Evolutionary conservation across 345 rosid species (phyloP).

Genomic region (Syzygium jambos): DNA sequence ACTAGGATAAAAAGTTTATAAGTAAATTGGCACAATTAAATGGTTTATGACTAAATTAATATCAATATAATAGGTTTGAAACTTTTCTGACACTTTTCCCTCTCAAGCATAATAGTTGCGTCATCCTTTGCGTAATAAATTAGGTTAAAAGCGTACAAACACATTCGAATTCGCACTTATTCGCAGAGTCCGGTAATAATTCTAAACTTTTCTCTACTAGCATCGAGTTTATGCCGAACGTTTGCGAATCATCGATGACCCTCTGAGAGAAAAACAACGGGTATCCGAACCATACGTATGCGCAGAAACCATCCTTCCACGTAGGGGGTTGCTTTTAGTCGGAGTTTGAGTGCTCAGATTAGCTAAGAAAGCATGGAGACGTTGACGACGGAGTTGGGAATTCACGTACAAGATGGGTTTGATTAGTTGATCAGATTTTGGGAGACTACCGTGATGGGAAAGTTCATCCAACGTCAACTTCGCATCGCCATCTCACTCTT

Average conservation of each 20-base stretch:
- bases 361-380: background rate
- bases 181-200: accelerated
- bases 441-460: background rate
- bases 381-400: background rate
- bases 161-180: background rate
- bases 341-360: background rate
- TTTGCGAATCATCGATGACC: background rate
- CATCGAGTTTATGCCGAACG: background rate
- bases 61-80: too few species aligned
- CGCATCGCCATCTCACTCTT: background rate
- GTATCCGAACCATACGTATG: background rate
- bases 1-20: too few species aligned
- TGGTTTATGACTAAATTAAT: too few species aligned
- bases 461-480: background rate
- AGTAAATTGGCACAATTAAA: too few species aligned
- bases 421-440: background rate
- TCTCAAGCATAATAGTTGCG: background rate
- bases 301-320: background rate
- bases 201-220: background rate
- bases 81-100: too few species aligned
- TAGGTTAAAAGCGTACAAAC: background rate
- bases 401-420: background rate
- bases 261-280: background rate
- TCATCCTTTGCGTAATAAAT: background rate
- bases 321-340: background rate